Evolutionary conservation across 2,329 filamentous ascomycete genomes (phyloP).

Genomic region (Penicillium sp.): DNA sequence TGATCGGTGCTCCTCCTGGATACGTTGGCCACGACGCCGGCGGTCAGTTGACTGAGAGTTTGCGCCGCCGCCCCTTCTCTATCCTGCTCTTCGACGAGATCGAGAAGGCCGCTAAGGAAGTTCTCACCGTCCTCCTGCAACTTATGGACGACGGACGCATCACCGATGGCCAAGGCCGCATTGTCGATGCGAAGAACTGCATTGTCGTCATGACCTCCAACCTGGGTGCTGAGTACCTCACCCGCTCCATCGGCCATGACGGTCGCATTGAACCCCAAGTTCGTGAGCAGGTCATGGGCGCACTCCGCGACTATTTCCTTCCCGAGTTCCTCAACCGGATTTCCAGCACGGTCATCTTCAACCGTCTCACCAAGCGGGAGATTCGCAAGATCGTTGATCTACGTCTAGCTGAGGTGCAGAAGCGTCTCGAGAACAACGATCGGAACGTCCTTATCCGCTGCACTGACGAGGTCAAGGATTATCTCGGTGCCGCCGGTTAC

Average conservation of each 20-base stretch:
- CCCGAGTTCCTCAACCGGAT: conserved; percentile 99
- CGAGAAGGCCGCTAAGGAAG: conserved; percentile 97
- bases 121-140: conserved; percentile 95
- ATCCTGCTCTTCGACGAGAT: conserved; percentile 98
- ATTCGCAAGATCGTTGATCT: conserved; percentile 97
- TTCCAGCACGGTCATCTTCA: conserved; percentile 96
- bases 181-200: conserved; percentile 95
- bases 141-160: conserved; percentile 99
- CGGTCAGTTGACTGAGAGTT: conserved; percentile 91
- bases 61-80: conserved; percentile 94
- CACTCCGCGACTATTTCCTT: conserved; percentile 93
- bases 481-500: conserved; percentile 89
- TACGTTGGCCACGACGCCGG: conserved; percentile 97
- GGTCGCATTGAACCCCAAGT: conserved; percentile 87
- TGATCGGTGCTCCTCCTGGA: conserved; percentile 96
- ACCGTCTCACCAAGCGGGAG: conserved; percentile 85
- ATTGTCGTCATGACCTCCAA: conserved; percentile 99
- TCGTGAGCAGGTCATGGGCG: conserved; percentile 85
- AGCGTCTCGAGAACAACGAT: conserved; percentile 81
- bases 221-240: conserved; percentile 90
- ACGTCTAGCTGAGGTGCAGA: conserved; percentile 85
- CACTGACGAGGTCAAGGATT: conserved; percentile 85
- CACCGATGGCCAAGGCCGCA: conserved; percentile 93
- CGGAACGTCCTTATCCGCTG: conserved; percentile 86
- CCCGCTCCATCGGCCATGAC: conserved; percentile 76